Evolutionary conservation across 148 eudicot species (phyloP).

Genomic region (Rhododendron griersonianum): DNA sequence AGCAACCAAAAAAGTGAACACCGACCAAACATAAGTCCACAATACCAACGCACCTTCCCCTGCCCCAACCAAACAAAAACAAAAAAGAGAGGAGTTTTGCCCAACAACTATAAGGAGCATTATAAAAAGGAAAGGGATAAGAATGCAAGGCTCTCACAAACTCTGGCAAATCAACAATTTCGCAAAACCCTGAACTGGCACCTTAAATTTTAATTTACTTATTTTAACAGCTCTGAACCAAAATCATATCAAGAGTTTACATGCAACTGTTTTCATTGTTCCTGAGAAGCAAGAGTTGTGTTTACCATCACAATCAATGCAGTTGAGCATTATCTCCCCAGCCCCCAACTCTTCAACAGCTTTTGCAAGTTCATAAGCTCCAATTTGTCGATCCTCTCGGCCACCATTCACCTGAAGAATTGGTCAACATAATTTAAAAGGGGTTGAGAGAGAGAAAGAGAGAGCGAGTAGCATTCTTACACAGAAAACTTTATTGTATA

Average conservation of each 20-base stretch:
- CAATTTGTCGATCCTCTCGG: slow-evolving; percentile 88
- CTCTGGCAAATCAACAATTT: background rate
- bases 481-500: background rate
- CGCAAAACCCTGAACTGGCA: background rate
- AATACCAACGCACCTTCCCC: background rate
- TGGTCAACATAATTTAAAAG: background rate
- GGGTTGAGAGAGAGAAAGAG: background rate
- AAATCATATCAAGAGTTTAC: background rate
- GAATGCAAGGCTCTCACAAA: background rate
- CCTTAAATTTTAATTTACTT: background rate
- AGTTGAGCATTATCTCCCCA: slow-evolving; percentile 91
- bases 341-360: slow-evolving; percentile 98
- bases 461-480: background rate
- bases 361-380: slow-evolving; percentile 99
- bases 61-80: background rate
- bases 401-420: slow-evolving; percentile 83
- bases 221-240: background rate
- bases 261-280: background rate
- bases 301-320: slow-evolving; percentile 96
- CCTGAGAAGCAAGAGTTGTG: background rate
- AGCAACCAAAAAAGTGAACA: background rate
- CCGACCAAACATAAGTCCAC: background rate
- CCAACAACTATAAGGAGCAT: background rate
- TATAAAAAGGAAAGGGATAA: background rate
- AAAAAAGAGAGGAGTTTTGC: background rate